Evolutionary conservation across 257 asterid genomes (phyloP), one percentile per base, ranked within the genome.

Genomic region (Primulina tabacum): DNA sequence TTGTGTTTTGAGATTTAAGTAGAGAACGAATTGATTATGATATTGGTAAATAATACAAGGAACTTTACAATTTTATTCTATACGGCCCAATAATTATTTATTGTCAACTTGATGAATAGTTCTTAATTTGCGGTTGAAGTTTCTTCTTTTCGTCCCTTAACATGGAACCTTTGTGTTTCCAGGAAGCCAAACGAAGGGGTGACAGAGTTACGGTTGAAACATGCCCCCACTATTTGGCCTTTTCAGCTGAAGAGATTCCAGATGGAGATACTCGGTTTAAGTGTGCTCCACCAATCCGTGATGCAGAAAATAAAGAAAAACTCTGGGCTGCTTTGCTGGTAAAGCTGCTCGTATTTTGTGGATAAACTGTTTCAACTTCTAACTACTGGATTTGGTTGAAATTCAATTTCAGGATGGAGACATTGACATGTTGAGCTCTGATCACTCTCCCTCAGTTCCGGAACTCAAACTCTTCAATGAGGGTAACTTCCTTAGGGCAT

Each of bases 241-340:
- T 93, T 84, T 86, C 99, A 68, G 96, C 96, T 65, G 96, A 93
- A 80, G 92, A 89, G 63, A 91, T 93, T 72, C 87, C 83, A 60
- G 96, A 93, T 65, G 99, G 97, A 71, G 97, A 93, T 75, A 93
- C 97, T 61, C 96, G 99, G 30, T 93, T 87, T 81, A 93, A 93
- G 87, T 93, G 99, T 52, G 83, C 96, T 70, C 99, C 99, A 65
- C 99, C 99, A 21, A 90, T 93, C 67, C 95, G 99, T 1, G 96
- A 90, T 73, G 83, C 95, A 17, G 88, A 79, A 38, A 93, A 93
- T 71, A 83, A 67, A 82, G 92, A 84, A 34, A 80, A 81, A 74
- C 79, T 93, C 28, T 93, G 99, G 99, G 85, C 74, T 52, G 95
- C 99, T 74, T 73, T 93, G 69, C 76, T 89, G 92, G 99, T 93